Conservation (phyloP, 805 yeast species). For the Teunomyces funiuensis region DNA sequence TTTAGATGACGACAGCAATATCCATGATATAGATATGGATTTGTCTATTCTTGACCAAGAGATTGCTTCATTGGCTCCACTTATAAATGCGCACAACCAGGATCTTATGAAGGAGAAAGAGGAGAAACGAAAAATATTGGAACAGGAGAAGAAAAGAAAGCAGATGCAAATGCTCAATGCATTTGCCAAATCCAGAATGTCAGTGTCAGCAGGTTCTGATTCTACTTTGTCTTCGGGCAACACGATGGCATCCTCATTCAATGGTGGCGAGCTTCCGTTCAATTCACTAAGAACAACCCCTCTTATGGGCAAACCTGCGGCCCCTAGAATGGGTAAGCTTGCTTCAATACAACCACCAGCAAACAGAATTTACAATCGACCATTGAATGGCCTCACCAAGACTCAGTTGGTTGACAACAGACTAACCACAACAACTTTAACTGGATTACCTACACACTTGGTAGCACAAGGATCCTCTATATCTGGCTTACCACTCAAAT, state of each 20-base stretch:
- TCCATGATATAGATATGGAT: conserved; percentile 24
- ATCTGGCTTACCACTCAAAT: conserved; percentile 16
- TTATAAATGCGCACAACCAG: conserved; percentile 37
- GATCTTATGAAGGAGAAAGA: conserved; percentile 24
- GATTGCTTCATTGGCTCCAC: conserved; percentile 40
- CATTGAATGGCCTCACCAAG: conserved; percentile 18
- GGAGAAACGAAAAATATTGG: conserved; percentile 18
- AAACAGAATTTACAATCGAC: conserved; percentile 31
- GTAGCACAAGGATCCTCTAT: conserved; percentile 15
- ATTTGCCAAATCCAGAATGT: conserved; percentile 3
- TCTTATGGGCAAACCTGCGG: conserved; percentile 33
- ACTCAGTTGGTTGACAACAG: conserved; percentile 21
- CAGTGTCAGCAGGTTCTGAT: conserved; percentile 5
- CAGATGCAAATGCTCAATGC: conserved; percentile 11
- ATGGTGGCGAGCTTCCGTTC: conserved; percentile 1
- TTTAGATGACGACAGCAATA: conserved; percentile 19
- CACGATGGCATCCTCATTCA: conserved; percentile 7
- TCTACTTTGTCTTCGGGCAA: conserved; percentile 3
- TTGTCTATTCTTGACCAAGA: conserved; percentile 39
- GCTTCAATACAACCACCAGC: conserved; percentile 47
- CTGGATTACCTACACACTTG: conserved; percentile 22
- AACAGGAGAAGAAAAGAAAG: conserved; percentile 19
- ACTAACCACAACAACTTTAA: conserved; percentile 18
- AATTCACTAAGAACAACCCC: conserved; percentile 18
- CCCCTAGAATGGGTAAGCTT: conserved; percentile 45